Evolutionary conservation across 2,329 filamentous ascomycete species (phyloP).

Genomic region (Xylariaceae sp.): DNA sequence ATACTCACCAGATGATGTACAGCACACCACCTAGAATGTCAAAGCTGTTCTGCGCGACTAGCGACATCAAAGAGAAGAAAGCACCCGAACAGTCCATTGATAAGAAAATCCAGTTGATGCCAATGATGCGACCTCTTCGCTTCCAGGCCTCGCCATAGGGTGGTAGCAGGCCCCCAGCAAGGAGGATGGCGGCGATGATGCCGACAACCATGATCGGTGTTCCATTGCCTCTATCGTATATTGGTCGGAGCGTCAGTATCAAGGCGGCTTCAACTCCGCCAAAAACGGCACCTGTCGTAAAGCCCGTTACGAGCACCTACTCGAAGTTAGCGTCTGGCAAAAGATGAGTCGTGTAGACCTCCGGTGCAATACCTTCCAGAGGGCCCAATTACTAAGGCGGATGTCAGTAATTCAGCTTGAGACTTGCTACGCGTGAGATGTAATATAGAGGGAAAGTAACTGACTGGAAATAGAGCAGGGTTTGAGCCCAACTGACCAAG

Average conservation of each 20-base stretch:
- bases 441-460: slow-evolving; percentile 1
- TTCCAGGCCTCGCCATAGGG: slow-evolving; percentile 62
- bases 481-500: slow-evolving; percentile 35
- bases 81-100: slow-evolving; percentile 57
- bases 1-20: slow-evolving; percentile 56
- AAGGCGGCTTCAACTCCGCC: slow-evolving; percentile 51
- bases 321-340: no score
- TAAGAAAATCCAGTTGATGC: slow-evolving; percentile 57
- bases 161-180: slow-evolving; percentile 53
- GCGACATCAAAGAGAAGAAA: slow-evolving; percentile 59
- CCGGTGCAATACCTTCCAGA: slow-evolving; percentile 40
- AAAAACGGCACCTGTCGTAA: slow-evolving; percentile 38
- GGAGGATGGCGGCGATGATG: slow-evolving; percentile 52
- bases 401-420: not conserved
- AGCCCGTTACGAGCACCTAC: no score
- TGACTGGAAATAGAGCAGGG: slow-evolving; percentile 29
- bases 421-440: not conserved
- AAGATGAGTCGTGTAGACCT: no score
- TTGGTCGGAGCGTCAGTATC: slow-evolving; percentile 52
- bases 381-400: slow-evolving; percentile 37
- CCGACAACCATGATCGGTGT: slow-evolving; percentile 54
- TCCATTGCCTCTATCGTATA: slow-evolving; percentile 48
- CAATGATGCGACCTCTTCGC: slow-evolving; percentile 55
- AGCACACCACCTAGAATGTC: slow-evolving; percentile 56
- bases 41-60: slow-evolving; percentile 58